These are phyloP conservation scores for Fusarium torulosum DNA, from an alignment of 2,329 filamentous ascomycete genomes.

Conservation along the genomic window DNA sequence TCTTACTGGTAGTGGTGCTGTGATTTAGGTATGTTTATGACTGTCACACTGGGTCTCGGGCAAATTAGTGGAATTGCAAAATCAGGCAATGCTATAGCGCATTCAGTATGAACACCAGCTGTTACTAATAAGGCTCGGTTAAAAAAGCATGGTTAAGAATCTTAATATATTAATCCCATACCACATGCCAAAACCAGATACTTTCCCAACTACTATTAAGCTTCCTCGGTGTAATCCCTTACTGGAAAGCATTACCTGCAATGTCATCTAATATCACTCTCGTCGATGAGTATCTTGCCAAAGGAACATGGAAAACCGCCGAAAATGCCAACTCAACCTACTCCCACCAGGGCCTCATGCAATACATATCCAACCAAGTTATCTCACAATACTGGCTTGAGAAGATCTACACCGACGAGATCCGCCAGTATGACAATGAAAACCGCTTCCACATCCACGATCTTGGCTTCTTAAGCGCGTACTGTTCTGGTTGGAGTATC, in stretches of 20 bases:
- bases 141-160: no score
- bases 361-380: constrained; percentile 45
- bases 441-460: constrained; percentile 47
- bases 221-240: no score
- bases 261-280: constrained; percentile 32
- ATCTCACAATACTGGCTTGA: constrained; percentile 45
- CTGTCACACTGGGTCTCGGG: constrained; percentile 11
- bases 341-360: constrained; percentile 45
- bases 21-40: constrained; percentile 10
- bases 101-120: no score
- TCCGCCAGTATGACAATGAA: constrained; percentile 31
- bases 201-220: no score
- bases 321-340: constrained; percentile 47
- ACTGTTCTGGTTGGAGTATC: constrained; percentile 45
- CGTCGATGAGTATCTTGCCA: constrained; percentile 42
- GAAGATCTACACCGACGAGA: constrained; percentile 41
- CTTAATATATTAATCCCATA: neutral
- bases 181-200: neutral
- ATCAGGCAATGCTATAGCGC: no score
- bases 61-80: neutral
- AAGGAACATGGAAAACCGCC: constrained; percentile 41
- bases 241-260: neutral
- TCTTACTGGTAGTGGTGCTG: neutral
- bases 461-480: constrained; percentile 43
- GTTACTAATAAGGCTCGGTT: no score